A percentile compares a stretch with the other conserved stretches of the same genome.
These are phyloP conservation scores for Streptanthus diversifolius DNA, from an alignment of 345 rosid genomes.

Conservation along the genomic window DNA sequence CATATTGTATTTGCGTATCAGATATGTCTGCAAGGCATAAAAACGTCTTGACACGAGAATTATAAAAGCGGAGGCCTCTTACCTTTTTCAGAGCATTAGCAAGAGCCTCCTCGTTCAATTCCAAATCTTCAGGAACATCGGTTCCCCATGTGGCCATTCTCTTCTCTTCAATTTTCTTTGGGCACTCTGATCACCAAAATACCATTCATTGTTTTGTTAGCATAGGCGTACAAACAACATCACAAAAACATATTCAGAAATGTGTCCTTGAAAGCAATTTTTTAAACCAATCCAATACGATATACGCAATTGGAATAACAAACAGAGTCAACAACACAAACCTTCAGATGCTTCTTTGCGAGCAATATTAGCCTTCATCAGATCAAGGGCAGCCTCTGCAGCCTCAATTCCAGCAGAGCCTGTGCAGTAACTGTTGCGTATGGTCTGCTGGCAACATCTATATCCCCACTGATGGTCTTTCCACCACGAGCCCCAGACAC, in stretches of 20 bases:
- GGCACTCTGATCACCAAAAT: constrained; percentile 20
- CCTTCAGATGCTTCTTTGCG: constrained; percentile 66
- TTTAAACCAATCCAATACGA: not conserved
- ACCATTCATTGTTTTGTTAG: not conserved
- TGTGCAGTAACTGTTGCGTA: constrained; percentile 87
- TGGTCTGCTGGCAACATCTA: constrained; percentile 76
- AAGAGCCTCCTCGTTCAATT: constrained; percentile 57
- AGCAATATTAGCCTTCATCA: constrained; percentile 80
- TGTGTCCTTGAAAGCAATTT: not conserved
- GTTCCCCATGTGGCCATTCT: constrained; percentile 78
- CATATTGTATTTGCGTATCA: constrained; percentile 39
- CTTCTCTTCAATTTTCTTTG: constrained; percentile 54
- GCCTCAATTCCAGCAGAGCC: constrained; percentile 92
- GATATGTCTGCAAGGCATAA: not conserved
- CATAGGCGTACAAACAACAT: constrained; percentile 5
- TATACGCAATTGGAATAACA: not conserved
- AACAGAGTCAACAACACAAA: constrained; percentile 14
- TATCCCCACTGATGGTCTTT: constrained; percentile 92
- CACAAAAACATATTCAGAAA: not conserved
- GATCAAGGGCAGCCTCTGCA: constrained; percentile 76
- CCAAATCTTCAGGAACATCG: constrained; percentile 59
- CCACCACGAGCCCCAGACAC: constrained; percentile 94
- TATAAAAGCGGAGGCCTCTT: not conserved
- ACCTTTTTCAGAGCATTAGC: constrained; percentile 61
- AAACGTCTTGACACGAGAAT: not conserved